Base-by-base conservation (phyloP, 129 eudicot species). In the Arctium minus region DNA sequence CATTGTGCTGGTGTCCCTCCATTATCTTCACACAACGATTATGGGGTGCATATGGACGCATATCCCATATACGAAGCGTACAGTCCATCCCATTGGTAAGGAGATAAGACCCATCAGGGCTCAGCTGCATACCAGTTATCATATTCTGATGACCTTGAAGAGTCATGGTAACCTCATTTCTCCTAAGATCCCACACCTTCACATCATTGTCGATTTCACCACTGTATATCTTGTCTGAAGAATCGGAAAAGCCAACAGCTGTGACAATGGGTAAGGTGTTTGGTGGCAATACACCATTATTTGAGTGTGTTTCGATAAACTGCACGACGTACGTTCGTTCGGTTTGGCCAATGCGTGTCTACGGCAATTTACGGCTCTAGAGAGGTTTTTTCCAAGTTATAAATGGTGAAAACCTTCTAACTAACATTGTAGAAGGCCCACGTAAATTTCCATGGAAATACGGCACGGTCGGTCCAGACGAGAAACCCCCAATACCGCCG, bases 21-120 rank as follows among this genome's bases (percentile, higher is more conserved):
- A 95, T 75, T 73, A 96, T 85, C 90, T 96, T 96, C 75, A 96
- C 98, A 70, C 99, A 96, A 6, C 98, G 93, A 77, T 96, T 96
- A 67, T 96, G 97, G 2, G 98, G 97, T 22, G 99, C 98, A 30
- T 96, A 96, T 0, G 99, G 99, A 37, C 98, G 91, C 99, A 96
- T 93, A 39, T 96, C 99, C 99, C 98, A 93, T 46, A 96, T 91
- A 68, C 98, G 89, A 78, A 96, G 95, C 0, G 89, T 88, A 78
- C 91, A 80, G 31, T 93, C 99, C 99, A 96, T 96, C 83, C 90
- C 96, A 83, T 96, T 96, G 7, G 98, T 96, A 6, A 96, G 89
- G 64, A 96, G 97, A 75, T 96, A 96, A 2, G 99, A 96, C 46
- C 99, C 99, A 79, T 96, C 98, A 95, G 37, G 37, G 83, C 90